Percentiles rank a stretch among this genome's conserved stretches.
Evolutionary conservation across 495 filamentous ascomycete genomes (phyloP).

Genomic region (Alectoria sarmentosa): DNA sequence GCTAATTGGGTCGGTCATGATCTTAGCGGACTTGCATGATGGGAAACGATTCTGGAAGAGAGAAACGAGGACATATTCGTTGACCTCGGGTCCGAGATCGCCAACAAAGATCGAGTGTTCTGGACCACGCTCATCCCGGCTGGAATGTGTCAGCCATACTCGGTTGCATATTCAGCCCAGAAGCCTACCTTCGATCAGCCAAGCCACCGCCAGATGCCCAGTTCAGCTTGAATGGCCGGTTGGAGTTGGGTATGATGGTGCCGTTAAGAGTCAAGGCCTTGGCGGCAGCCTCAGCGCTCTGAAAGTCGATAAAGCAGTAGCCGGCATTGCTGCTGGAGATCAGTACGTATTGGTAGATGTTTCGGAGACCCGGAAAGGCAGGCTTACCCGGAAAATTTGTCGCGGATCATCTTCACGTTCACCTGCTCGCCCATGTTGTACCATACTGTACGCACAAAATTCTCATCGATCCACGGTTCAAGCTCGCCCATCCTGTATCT

Average conservation of each 20-base stretch:
- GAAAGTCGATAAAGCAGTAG: constrained; percentile 98
- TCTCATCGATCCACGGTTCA: constrained; percentile 99
- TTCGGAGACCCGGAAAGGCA: constrained; percentile 16
- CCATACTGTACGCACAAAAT: constrained; percentile 93
- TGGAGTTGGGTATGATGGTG: constrained; percentile 85
- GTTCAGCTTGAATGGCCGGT: constrained; percentile 96
- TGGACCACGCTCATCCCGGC: constrained; percentile 89
- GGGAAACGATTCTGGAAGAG: constrained; percentile 95
- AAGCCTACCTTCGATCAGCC: constrained; percentile 75
- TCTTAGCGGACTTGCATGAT: constrained; percentile 98
- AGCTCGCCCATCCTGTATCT: constrained; percentile 92
- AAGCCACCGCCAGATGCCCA: constrained; percentile 97
- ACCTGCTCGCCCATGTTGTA: constrained; percentile 85
- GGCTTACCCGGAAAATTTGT: constrained; percentile 96
- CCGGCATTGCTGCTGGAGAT: constrained; percentile 79
- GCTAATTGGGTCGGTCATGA: constrained; percentile 98
- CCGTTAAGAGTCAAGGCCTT: constrained; percentile 90
- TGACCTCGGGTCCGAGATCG: constrained; percentile 96
- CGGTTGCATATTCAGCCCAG: neutral
- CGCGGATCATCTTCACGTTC: constrained; percentile 99
- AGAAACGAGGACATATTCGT: constrained; percentile 94
- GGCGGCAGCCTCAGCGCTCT: constrained; percentile 71
- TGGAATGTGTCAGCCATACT: constrained; percentile 30
- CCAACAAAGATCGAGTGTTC: constrained; percentile 98
- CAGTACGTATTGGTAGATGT: constrained; percentile 28